Base-by-base conservation (phyloP, 2,329 filamentous ascomycete species). In the Calonectria leucothoes region DNA sequence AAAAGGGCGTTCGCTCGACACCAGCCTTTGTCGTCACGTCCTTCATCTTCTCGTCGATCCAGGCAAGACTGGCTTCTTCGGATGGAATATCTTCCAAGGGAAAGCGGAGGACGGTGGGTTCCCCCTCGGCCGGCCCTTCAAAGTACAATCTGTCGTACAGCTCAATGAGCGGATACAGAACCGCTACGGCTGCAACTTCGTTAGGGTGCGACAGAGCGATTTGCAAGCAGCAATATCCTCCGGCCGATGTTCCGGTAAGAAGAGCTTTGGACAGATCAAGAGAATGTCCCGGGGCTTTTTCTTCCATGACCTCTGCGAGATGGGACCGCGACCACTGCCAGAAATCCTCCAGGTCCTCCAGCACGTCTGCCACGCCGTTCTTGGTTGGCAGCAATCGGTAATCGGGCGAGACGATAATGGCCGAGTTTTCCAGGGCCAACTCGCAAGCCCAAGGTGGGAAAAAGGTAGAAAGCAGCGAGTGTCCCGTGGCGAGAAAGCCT, bases 271-370 rank as follows among this genome's bases (percentile, higher is more conserved):
- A 74, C 39, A 82, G 72, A 2, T 78, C 72, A 3, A 77, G 2
- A 1, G 15, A 15, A 6, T 76, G 39, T 0, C 70, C 73, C 0
- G 76, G 78, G 1, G 69, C 64, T 8, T 63, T 72, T 3, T 73
- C 12, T 15, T 71, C 10, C 14, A 77, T 20, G 1, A 77, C 25
- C 0, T 15, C 0, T 0, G 69, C 52, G 0, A 82, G 65, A 0
- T 64, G 33, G 0, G 49, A 39, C 6, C 72, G 79, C 0, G 76
- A 68, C 80, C 81, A 82, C 23, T 76, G 71, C 79, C 81, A 82
- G 0, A 76, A 77, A 49, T 81, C 79, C 25, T 81, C 77, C 2
- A 82, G 27, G 52, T 82, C 81, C 3, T 77, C 77, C 0, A 81
- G 71, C 0, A 80, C n/a, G 25, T 82, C 81, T 0, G 75, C 76